Evolutionary conservation across 225 moss, liverwort and hornwort species (phyloP), one percentile per base, ranked within the genome.

Genomic region (Physcomitrellopsis africana): DNA sequence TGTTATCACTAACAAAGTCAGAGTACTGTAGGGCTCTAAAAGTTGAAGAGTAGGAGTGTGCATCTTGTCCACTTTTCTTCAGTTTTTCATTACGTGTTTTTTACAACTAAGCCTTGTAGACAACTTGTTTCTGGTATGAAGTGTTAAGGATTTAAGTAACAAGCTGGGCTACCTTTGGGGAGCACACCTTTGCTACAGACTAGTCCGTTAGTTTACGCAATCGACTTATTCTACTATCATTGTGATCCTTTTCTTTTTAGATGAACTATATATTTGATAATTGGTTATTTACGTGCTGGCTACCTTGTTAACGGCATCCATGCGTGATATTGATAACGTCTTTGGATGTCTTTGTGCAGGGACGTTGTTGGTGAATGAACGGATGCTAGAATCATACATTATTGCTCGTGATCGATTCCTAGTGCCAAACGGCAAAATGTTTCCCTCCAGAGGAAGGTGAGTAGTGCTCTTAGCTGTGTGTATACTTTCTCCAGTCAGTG

Each of bases 331-430:
- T 79, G 72, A 79, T 79, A 12, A 20, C 2, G 46, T 56, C 42
- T 65, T 65, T 77, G 60, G 65, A 78, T 81, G 67, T 71, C 49
- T 80, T 74, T 59, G 75, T 76, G 76, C 51, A 86, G 82, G 80
- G 63, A 86, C 82, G 0, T 72, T 86, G 19, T 73, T 86, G 77
- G 86, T 86, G 67, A 86, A 86, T 64, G 86, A 86, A 63, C 82
- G 86, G 62, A 89, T 89, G 89, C 63, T 89, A 37, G 89, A 89
- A 77, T 86, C 89, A 9, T 89, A 89, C 7, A 82, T 89, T 3
- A 89, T 89, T 71, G 89, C 89, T 32, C 86, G 89, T 63, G 89
- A 89, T 60, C 83, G 79, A 51, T 89, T 89, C 65, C 65, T 86
- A 41, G 79, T 82, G 59, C 84, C 86, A 16, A 79, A 80, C 60